Base-by-base conservation (phyloP, 805 yeast genomes). In the Starmerella cellae region DNA sequence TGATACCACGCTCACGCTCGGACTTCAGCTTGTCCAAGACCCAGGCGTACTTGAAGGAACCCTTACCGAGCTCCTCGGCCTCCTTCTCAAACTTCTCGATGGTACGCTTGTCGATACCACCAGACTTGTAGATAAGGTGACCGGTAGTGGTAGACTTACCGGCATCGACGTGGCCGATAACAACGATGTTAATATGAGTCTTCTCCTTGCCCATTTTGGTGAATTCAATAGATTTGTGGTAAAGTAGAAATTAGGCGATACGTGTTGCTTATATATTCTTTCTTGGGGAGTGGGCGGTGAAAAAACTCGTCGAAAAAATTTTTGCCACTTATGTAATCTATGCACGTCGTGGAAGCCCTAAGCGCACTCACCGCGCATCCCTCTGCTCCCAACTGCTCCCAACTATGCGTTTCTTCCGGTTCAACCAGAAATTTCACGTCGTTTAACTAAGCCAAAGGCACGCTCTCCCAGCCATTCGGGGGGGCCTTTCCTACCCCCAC, bases 121-220 rank as follows among this genome's bases (percentile, higher is more conserved):
- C 95, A 77, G 95, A 87, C 88, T 85, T 85, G 94, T 69, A 87
- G 68, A 87, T 85, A 74, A 87, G 82, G 80, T 87, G 96, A 73
- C 96, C 96, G 69, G 97, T 87, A 73, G 96, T 88, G 67, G 97
- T 87, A 56, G 96, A 88, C 76, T 82, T 82, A 74, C 88, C 88
- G 64, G 96, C 87, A 75, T 88, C 97, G 96, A 91, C 97, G 94
- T 88, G 97, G 74, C 97, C 98, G 72, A 88, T 88, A 69, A 91
- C 97, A 72, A 91, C 98, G 75, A 88, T 94, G 95, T 88, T 88
- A 77, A 88, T 82, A 82, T 88, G 97, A 73, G 75, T 65, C 81
- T 88, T 87, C 66, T 78, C 95, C 73, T 84, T 84, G 79, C 95
- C 95, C 94, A 63, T 43, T 47, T 46, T 44, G 28, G 10, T 28